Percentiles rank a stretch among this genome's conserved stretches.
Conservation (phyloP, 306 rosid genomes). For the Pachyrhizus erosus region DNA sequence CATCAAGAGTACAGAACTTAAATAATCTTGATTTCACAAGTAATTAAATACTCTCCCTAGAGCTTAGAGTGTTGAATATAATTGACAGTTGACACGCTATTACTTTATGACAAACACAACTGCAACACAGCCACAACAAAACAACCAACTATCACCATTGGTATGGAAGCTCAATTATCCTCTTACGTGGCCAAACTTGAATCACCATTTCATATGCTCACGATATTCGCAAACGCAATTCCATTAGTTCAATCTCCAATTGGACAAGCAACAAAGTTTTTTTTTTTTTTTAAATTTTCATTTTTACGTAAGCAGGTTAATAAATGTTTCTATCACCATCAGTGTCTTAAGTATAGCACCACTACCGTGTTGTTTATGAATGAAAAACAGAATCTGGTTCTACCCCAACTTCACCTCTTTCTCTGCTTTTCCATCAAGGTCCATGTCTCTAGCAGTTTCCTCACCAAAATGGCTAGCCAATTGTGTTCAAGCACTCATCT, state of each 20-base stretch:
- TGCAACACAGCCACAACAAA: background rate
- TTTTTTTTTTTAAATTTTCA: background rate
- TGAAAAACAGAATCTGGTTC: background rate
- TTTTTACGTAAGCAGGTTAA: background rate
- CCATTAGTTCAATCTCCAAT: background rate
- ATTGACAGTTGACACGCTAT: no score
- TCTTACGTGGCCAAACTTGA: conserved; percentile 43
- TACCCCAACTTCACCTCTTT: background rate
- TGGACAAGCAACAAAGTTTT: background rate
- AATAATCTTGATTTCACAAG: no score
- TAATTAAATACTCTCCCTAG: no score
- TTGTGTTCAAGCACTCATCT: conserved; percentile 38
- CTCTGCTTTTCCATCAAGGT: background rate
- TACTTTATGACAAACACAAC: background rate
- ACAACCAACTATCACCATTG: background rate
- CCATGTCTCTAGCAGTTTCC: conserved; percentile 47
- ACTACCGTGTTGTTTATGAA: no score
- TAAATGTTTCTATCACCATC: background rate
- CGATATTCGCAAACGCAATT: background rate
- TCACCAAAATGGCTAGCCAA: conserved; percentile 51
- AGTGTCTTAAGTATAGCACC: background rate
- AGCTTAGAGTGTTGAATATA: no score
- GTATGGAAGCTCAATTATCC: background rate
- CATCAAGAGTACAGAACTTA: no score
- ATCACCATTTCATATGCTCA: conserved; percentile 26